These are phyloP conservation scores for Aspergillus sclerotioniger DNA, from an alignment of 495 filamentous ascomycete genomes.

Conservation along the genomic window DNA sequence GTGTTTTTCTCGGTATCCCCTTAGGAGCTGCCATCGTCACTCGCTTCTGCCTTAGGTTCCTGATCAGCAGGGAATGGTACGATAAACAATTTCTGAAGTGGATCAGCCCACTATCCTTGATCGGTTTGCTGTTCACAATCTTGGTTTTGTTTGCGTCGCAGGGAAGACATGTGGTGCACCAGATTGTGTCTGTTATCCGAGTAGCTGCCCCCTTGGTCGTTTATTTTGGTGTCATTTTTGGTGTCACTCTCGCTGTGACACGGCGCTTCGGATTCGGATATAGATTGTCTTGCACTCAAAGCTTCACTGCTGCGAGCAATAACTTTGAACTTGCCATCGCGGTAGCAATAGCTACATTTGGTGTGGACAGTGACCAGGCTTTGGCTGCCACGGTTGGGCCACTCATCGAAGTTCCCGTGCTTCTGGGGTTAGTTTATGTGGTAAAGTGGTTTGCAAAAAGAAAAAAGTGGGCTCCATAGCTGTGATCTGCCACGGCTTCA, in stretches of 20 bases:
- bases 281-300: conserved; percentile 70
- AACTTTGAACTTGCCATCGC: conserved; percentile 96
- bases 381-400: conserved; percentile 89
- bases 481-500: not conserved
- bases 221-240: conserved; percentile 77
- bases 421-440: conserved; percentile 78
- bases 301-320: conserved; percentile 92
- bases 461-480: conserved; percentile 18
- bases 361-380: conserved; percentile 76
- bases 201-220: conserved; percentile 78
- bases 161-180: conserved; percentile 73
- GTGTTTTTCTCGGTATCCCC: conserved; percentile 82
- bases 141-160: conserved; percentile 82
- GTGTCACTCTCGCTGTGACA: conserved; percentile 58
- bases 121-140: conserved; percentile 85
- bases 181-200: conserved; percentile 77
- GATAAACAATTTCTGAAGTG: conserved; percentile 67
- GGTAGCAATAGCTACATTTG: conserved; percentile 83
- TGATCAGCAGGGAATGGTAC: conserved; percentile 59
- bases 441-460: conserved; percentile 55
- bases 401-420: conserved; percentile 85
- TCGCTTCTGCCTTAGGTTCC: conserved; percentile 57
- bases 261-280: conserved; percentile 71
- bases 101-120: conserved; percentile 69
- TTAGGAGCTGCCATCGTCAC: conserved; percentile 76